Percentiles rank a stretch among this genome's conserved stretches.
Evolutionary conservation across 768 basidiomycete species (phyloP).

Genomic region (Leucosporidium scottii): DNA sequence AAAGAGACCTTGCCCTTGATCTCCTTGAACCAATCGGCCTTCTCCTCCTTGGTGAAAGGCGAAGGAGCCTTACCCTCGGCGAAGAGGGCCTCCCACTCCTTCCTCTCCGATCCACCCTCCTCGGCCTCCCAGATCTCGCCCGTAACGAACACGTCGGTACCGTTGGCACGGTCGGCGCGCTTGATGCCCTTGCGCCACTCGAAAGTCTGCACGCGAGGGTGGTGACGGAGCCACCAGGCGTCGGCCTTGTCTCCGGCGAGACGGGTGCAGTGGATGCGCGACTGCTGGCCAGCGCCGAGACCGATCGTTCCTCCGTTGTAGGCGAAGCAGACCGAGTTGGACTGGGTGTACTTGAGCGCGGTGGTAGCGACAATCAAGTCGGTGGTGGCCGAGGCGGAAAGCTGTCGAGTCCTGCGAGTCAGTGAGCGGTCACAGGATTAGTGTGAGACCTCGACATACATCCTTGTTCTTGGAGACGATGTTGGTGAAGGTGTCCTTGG

Average conservation of each 20-base stretch:
- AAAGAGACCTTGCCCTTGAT: slow-evolving; percentile 75
- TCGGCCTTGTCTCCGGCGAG: slow-evolving; percentile 97
- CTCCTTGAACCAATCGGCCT: slow-evolving; percentile 62
- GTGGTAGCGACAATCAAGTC: slow-evolving; percentile 95
- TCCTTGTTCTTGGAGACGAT: slow-evolving; percentile 82
- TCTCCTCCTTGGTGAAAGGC: slow-evolving; percentile 62
- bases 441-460: slow-evolving; percentile 42
- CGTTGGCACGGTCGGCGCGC: slow-evolving; percentile 96
- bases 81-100: slow-evolving; percentile 85
- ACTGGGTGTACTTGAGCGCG: slow-evolving; percentile 97
- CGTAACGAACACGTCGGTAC: slow-evolving; percentile 90
- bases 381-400: slow-evolving; percentile 66
- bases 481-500: slow-evolving; percentile 70
- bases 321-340: slow-evolving; percentile 95
- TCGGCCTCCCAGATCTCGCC: slow-evolving; percentile 53
- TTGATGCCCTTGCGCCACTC: slow-evolving; percentile 97
- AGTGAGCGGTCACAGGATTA: neutral
- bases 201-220: slow-evolving; percentile 80
- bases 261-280: slow-evolving; percentile 97
- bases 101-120: slow-evolving; percentile 61
- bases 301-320: slow-evolving; percentile 86
- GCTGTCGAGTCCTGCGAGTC: slow-evolving; percentile 45
- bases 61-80: slow-evolving; percentile 54
- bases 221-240: slow-evolving; percentile 97
- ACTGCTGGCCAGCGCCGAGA: slow-evolving; percentile 95